Percentiles rank a stretch among this genome's conserved stretches.
phyloP scores from a whole-genome alignment of 2,329 filamentous ascomycete genomes.

The Fusarium agapanthi region DNA sequence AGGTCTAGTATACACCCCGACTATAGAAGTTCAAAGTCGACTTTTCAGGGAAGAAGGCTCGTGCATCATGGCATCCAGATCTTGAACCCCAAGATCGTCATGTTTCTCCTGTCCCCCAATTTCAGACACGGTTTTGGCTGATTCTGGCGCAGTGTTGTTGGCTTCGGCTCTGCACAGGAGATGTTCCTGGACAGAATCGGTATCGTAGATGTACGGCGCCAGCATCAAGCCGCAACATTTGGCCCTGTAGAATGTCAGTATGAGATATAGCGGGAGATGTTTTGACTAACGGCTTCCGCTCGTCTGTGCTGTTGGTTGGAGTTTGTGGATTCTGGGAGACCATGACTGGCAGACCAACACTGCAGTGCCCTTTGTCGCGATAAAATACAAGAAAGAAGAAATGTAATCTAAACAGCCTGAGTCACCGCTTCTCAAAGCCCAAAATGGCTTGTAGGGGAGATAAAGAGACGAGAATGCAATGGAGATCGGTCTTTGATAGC shows the following conservation, averaged over 20 bases:
- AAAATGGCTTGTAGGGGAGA: constrained; percentile 4
- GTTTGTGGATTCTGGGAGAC: background rate
- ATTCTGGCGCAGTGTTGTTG: background rate
- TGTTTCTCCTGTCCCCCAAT: background rate
- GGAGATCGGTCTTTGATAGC: background rate
- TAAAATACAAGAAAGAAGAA: background rate
- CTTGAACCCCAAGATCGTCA: background rate
- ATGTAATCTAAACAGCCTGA: background rate
- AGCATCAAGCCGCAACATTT: background rate
- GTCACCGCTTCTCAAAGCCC: background rate
- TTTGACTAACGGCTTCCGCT: background rate
- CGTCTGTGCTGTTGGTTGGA: too few relatives aligned
- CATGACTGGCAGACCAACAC: background rate
- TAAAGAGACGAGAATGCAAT: background rate
- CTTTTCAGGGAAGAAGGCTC: background rate
- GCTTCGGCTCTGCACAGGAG: background rate
- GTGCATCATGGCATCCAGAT: background rate
- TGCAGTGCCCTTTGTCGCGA: background rate
- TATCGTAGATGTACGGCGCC: constrained; percentile 5
- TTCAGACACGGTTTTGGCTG: background rate
- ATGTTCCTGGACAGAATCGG: background rate
- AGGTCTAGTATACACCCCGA: background rate
- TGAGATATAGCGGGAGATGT: accelerated
- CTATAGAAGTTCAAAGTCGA: background rate
- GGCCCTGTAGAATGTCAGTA: background rate